phyloP scores from a whole-genome alignment of 2,329 filamentous ascomycete genomes.

The Fusarium nygamai region DNA sequence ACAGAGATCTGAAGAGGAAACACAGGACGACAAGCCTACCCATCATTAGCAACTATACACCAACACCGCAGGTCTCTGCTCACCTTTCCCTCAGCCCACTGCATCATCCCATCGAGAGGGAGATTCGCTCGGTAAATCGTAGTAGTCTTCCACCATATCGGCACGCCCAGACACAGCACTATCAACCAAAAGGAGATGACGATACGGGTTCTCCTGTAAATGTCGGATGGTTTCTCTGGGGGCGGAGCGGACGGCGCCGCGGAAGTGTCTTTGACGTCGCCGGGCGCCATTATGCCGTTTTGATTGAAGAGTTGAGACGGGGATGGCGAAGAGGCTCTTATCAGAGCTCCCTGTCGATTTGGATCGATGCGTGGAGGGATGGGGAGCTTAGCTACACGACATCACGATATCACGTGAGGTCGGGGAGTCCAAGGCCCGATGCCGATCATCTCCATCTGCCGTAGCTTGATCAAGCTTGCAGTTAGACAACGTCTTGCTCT shows the following conservation, averaged over 20 bases:
- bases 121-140: conserved; percentile 88
- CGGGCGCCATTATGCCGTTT: conserved; percentile 39
- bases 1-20: conserved; percentile 88
- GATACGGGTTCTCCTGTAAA: conserved; percentile 76
- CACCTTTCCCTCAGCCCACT: conserved; percentile 92
- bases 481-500: not conserved
- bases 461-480: not conserved
- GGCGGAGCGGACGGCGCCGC: conserved; percentile 61
- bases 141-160: conserved; percentile 96
- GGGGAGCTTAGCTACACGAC: conserved; percentile 36
- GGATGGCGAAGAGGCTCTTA: conserved; percentile 18
- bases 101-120: conserved; percentile 85
- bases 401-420: conserved; percentile 43
- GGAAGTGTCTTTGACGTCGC: conserved; percentile 30
- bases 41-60: not conserved
- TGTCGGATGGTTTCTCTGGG: conserved; percentile 76
- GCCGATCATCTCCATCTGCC: conserved; percentile 1
- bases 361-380: conserved; percentile 16
- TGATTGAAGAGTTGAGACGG: conserved; percentile 6
- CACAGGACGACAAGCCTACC: conserved; percentile 83
- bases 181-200: conserved; percentile 92
- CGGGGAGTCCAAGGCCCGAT: conserved; percentile 30
- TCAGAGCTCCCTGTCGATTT: conserved; percentile 18
- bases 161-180: conserved; percentile 83
- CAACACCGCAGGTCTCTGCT: not conserved